Base-by-base conservation (phyloP, 805 yeast genomes). In the Debaryomyces prosopidis region DNA sequence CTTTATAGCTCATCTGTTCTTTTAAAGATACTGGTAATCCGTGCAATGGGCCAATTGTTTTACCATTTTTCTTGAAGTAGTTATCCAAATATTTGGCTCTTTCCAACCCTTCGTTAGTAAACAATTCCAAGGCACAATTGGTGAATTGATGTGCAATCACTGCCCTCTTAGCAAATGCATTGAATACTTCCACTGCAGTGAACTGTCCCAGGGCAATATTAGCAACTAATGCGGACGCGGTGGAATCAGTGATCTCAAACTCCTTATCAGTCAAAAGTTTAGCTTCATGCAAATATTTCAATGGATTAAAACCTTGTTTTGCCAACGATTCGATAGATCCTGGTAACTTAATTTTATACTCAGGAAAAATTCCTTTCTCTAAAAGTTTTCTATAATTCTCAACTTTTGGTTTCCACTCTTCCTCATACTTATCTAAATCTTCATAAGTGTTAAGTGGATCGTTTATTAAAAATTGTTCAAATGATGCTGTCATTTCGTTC, bases 11-110 rank as follows among this genome's bases (percentile, higher is more conserved):
- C 62, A 69, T 65, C 46, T 75, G 79, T 51, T 76, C 84, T 49
- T 83, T 83, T 43, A 83, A 67, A 0, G 86, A 80, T 27, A 83
- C 65, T 2, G 89, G 89, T 26, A 84, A 63, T 2, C 89, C 89
- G 53, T 84, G 88, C 39, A 84, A 70, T 1, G 86, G 84, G 23
- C 88, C 88, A 30, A 78, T 56, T 1, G 74, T 61, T 49, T 76
- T 71, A 12, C 83, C 84, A 35, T 74, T 62, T 36, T 69, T 51
- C 43, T 58, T 61, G 45, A 52, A 79, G 55, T 76, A 73, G 18
- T 70, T 76, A 56, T 85, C 91, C 48, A 82, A 67, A 42, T 59
- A 68, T 52, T 73, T 61, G 6, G 89, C 89, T 45, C 74, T 69
- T 45, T 67, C 68, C 43, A 84, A 65, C 11, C 88, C 90, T 46